Percentiles rank a stretch among this genome's conserved stretches.
Conservation (phyloP, 768 basidiomycete genomes). For the Glaciozyma antarctica region DNA sequence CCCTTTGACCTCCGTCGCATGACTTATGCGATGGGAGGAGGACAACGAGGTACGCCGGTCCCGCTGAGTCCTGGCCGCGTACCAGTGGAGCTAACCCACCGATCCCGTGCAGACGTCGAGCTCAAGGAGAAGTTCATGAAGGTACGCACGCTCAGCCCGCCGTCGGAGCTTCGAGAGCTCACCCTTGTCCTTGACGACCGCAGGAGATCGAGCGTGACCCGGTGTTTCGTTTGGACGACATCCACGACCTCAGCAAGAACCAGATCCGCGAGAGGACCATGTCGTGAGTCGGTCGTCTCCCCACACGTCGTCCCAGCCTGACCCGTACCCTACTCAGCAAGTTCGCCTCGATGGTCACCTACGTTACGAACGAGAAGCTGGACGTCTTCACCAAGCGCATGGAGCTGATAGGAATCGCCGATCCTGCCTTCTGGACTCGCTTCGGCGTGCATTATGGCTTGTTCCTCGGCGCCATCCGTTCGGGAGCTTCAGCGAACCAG, state of each 20-base stretch:
- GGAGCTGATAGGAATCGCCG: constrained; percentile 42
- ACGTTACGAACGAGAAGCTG: constrained; percentile 42
- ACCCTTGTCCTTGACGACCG: constrained; percentile 37
- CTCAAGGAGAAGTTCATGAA: constrained; percentile 7
- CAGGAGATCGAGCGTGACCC: constrained; percentile 39
- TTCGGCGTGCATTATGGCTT: constrained; percentile 40
- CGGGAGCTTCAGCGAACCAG: constrained; percentile 42
- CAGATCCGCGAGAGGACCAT: constrained; percentile 39
- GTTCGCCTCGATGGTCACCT: constrained; percentile 41
- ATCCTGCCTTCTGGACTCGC: constrained; percentile 43
- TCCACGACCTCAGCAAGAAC: constrained; percentile 39
- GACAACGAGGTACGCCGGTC: constrained; percentile 13
- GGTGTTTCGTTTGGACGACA: constrained; percentile 41
- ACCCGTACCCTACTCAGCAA: constrained; percentile 24
- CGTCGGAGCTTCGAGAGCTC: constrained; percentile 26
- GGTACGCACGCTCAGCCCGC: background rate
- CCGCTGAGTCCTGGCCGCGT: background rate
- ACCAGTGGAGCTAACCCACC: background rate
- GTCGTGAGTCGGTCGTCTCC: constrained; percentile 26
- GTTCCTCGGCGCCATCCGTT: constrained; percentile 42
- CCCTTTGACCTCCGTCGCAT: constrained; percentile 24
- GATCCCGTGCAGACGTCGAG: background rate
- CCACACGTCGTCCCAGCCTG: too few species aligned
- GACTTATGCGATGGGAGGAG: constrained; percentile 25
- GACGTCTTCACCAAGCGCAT: constrained; percentile 42